Base-by-base conservation (phyloP, 2,329 filamentous ascomycete species). In the Apiospora arundinis region DNA sequence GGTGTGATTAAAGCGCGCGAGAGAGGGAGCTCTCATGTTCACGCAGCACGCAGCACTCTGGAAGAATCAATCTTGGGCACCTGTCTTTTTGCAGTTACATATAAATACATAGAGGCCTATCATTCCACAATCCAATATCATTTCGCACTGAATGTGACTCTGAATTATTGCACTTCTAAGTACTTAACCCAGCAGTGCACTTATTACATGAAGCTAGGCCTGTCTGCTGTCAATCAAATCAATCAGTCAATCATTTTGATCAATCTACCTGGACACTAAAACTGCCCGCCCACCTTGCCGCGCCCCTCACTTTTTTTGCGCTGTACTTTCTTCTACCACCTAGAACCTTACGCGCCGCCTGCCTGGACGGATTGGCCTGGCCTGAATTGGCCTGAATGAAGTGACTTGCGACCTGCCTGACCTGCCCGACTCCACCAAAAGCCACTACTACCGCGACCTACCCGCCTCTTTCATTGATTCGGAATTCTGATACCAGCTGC, bases 391-490 rank as follows among this genome's bases (percentile, higher is more conserved):
- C n/a, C n/a, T n/a, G 21, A 40, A 32, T 40, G 56, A 63, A 32
- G 52, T 63, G 56, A 63, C 56, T 63, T 63, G 14, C 32, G 56
- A 63, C 28, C 28, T 37, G 23, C 32, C 32, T 32, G 32, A 63
- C 14, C 42, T 44, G 42, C 32, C 25, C 8, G 52, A 63, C 56
- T 63, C 56, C 56, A 63, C 56, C 56, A 63, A 63, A 63, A 63
- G 56, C 56, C 56, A 63, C 56, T 9, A 63, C 56, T 63, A 63
- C 32, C 28, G 56, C 56, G 56, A 63, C 56, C 56, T 63, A 63
- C 56, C 56, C 56, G 56, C 56, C 56, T 63, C 56, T 63, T 63
- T 63, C 56, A 12, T 63, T 63, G 56, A 63, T 63, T 63, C 32
- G 56, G 32, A 48, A 63, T 63, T 63, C 32, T 63, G 56, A 63